A percentile compares a stretch with the other conserved stretches of the same genome.
phyloP scores from a whole-genome alignment of 108 stramenopile species.

The Epipyxis sp. region DNA sequence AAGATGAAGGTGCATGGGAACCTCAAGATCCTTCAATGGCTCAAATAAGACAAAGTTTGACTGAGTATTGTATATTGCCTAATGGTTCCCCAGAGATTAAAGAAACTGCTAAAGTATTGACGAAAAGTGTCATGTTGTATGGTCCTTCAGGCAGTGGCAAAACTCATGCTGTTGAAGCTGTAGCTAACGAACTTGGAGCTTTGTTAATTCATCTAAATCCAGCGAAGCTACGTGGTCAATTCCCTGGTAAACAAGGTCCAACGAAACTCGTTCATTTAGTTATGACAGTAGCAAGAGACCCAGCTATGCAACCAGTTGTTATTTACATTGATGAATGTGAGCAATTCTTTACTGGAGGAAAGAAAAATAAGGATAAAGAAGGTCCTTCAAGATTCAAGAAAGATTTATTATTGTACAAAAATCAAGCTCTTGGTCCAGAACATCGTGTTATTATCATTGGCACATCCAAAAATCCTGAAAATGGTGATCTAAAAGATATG shows the following conservation, averaged over 20 bases:
- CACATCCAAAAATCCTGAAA: slow-evolving; percentile 60
- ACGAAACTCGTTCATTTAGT: slow-evolving; percentile 71
- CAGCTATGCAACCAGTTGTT: slow-evolving; percentile 65
- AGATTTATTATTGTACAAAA: slow-evolving; percentile 70
- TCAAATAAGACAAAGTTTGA: slow-evolving; percentile 63
- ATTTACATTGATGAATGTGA: slow-evolving; percentile 72
- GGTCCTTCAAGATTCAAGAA: slow-evolving; percentile 66
- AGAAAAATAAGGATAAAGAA: slow-evolving; percentile 53
- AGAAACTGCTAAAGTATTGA: slow-evolving; percentile 42
- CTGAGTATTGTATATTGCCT: slow-evolving; percentile 69
- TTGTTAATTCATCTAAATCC: slow-evolving; percentile 72
- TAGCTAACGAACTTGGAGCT: slow-evolving; percentile 71
- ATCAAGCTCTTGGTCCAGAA: slow-evolving; percentile 63
- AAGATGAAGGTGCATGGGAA: slow-evolving; percentile 58
- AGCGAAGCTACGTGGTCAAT: slow-evolving; percentile 54
- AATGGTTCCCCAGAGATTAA: slow-evolving; percentile 49
- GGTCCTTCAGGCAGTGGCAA: slow-evolving; percentile 70
- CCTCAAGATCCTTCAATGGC: slow-evolving; percentile 67
- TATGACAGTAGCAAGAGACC: slow-evolving; percentile 70
- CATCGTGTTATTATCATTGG: slow-evolving; percentile 72
- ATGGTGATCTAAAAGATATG: slow-evolving; percentile 61
- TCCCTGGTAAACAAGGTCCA: slow-evolving; percentile 64
- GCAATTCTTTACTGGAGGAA: slow-evolving; percentile 60
- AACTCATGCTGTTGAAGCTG: slow-evolving; percentile 70
- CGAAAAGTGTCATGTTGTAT: slow-evolving; percentile 67